A percentile compares a stretch with the other conserved stretches of the same genome.
Evolutionary conservation across 169 alveolate genomes (phyloP).

Genomic region (Ichthyophthirius multifiliis): DNA sequence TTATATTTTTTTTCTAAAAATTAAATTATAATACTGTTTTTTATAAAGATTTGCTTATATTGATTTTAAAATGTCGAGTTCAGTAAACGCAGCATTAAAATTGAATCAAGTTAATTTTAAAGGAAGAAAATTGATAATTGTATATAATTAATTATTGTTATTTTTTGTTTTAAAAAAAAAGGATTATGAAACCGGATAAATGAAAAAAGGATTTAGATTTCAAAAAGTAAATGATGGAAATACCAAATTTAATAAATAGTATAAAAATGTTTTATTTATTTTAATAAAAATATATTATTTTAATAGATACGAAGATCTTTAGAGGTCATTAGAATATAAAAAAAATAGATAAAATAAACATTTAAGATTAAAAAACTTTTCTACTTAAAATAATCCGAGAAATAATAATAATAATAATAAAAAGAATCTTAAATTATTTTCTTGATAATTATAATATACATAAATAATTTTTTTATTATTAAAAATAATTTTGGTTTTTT

Average conservation of each 20-base stretch:
- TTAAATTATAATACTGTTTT: not conserved
- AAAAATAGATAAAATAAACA: no score
- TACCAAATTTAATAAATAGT: not conserved
- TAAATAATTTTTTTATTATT: no score
- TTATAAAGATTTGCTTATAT: slow-evolving; percentile 11
- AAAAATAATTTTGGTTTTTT: no score
- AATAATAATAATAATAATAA: no score
- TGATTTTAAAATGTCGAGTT: slow-evolving; percentile 21
- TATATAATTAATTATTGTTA: not conserved
- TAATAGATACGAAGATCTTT: no score
- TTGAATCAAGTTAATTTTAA: slow-evolving; percentile 32
- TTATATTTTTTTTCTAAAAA: not conserved
- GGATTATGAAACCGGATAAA: not conserved
- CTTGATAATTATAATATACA: no score
- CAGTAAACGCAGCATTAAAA: slow-evolving; percentile 19
- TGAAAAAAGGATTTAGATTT: not conserved
- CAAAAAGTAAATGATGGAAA: not conserved
- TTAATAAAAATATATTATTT: no score
- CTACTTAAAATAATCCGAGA: no score
- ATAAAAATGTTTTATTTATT: not conserved
- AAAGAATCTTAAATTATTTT: no score
- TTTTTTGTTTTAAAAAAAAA: not conserved
- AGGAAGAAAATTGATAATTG: slow-evolving; percentile 17
- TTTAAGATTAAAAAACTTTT: no score
- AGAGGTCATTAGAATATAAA: no score